A percentile compares a stretch with the other conserved stretches of the same genome.
These are phyloP conservation scores for Penicillium odoratum DNA, from an alignment of 495 filamentous ascomycete genomes.

Conservation along the genomic window DNA sequence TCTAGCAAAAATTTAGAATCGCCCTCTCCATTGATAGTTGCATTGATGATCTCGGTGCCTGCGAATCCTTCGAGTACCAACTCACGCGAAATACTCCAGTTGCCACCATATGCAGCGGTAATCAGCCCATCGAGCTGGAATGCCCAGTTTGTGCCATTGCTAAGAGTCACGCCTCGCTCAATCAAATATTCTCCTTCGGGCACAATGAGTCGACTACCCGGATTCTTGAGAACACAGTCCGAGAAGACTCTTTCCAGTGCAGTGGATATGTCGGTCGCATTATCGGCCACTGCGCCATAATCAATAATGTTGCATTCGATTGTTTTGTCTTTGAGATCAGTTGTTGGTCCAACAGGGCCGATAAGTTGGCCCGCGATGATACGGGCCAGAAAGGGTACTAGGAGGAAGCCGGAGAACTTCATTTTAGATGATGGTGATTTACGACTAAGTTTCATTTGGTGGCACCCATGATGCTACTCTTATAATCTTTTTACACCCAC, in stretches of 20 bases:
- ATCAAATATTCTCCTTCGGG: slow-evolving; percentile 43
- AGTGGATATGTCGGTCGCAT: slow-evolving; percentile 40
- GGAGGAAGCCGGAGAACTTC: not conserved
- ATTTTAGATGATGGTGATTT: not conserved
- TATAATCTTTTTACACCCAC: not conserved
- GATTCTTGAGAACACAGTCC: slow-evolving; percentile 31
- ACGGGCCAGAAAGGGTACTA: not conserved
- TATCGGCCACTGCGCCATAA: slow-evolving; percentile 45
- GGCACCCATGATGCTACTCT: not conserved
- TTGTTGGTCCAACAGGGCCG: slow-evolving; percentile 38
- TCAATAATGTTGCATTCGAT: slow-evolving; percentile 45
- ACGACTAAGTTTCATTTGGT: not conserved
- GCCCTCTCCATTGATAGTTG: slow-evolving; percentile 42
- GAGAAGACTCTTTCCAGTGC: slow-evolving; percentile 39
- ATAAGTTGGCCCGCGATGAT: slow-evolving; percentile 19
- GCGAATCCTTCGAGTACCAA: slow-evolving; percentile 30
- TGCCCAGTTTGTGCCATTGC: slow-evolving; percentile 36
- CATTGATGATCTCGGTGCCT: slow-evolving; percentile 30
- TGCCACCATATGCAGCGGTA: slow-evolving; percentile 33
- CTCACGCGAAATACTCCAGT: slow-evolving; percentile 34
- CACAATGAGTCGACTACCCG: slow-evolving; percentile 36
- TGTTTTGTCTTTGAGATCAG: slow-evolving; percentile 27
- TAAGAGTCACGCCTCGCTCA: slow-evolving; percentile 31
- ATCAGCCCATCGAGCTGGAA: slow-evolving; percentile 48
- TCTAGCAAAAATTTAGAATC: slow-evolving; percentile 30